These are phyloP conservation scores for Blastomyces emzantsi DNA, from an alignment of 2,329 filamentous ascomycete species.

Conservation along the genomic window DNA sequence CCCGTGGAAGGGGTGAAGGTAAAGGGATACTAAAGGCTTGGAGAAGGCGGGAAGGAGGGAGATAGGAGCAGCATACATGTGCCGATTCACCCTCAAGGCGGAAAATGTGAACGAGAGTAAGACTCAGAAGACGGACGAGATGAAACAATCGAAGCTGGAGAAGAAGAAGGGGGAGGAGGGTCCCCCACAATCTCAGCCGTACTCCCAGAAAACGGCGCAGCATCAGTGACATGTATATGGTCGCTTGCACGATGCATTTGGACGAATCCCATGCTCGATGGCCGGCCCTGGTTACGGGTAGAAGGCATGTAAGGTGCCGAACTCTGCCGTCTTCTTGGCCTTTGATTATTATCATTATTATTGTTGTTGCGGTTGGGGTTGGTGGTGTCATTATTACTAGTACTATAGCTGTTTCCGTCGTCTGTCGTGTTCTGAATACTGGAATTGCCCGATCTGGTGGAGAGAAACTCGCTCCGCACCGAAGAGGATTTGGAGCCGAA, in stretches of 20 bases:
- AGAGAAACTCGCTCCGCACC: constrained; percentile 29
- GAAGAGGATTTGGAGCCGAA: constrained; percentile 33
- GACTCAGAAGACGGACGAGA: background rate
- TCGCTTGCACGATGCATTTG: constrained; percentile 41
- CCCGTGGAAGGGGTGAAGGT: constrained; percentile 9
- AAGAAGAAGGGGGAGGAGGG: constrained; percentile 19
- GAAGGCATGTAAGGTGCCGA: constrained; percentile 14
- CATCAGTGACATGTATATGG: constrained; percentile 38
- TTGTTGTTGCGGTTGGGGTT: background rate
- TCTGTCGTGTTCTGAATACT: constrained; percentile 26
- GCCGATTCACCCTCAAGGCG: background rate
- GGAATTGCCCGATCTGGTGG: constrained; percentile 33
- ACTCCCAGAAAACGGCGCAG: constrained; percentile 33
- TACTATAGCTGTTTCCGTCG: constrained; percentile 14
- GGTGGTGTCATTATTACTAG: constrained; percentile 2
- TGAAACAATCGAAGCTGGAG: constrained; percentile 7
- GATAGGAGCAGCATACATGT: background rate
- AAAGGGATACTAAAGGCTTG: background rate
- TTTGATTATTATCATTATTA: constrained; percentile 9
- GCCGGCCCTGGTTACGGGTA: constrained; percentile 27
- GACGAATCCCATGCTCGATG: constrained; percentile 44
- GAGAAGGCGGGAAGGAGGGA: background rate
- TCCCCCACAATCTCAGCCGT: constrained; percentile 39
- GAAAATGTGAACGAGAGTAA: background rate
- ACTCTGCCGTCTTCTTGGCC: constrained; percentile 12